A percentile compares a stretch with the other conserved stretches of the same genome.
These are phyloP conservation scores for Colletotrichum karsti DNA, from an alignment of 2,329 filamentous ascomycete species.

Conservation along the genomic window DNA sequence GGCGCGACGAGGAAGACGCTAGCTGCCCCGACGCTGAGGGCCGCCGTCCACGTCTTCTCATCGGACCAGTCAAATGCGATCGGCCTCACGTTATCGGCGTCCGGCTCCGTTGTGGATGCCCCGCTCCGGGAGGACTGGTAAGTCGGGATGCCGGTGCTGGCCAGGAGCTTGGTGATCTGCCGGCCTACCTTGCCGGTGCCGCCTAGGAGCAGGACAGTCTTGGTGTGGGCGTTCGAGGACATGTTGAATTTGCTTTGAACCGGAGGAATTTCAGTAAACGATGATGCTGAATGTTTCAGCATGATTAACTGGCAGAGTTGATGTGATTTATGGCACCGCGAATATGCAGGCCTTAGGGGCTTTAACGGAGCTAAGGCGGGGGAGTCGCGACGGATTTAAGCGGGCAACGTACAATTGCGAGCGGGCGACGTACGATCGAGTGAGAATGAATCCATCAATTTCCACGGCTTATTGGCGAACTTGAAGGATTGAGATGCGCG, in stretches of 20 bases:
- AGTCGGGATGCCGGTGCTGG: conserved; percentile 36
- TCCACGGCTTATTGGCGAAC: too few species aligned
- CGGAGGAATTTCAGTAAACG: background rate
- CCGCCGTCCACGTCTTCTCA: conserved; percentile 44
- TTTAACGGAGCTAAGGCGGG: background rate
- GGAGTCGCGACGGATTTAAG: conserved; percentile 2
- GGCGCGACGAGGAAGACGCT: conserved; percentile 51
- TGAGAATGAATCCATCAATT: background rate
- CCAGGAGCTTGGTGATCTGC: conserved; percentile 46
- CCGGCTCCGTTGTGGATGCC: conserved; percentile 32
- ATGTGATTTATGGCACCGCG: too few species aligned
- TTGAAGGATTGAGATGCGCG: too few species aligned
- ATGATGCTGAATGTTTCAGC: too few species aligned
- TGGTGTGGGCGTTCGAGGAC: background rate
- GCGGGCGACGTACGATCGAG: background rate
- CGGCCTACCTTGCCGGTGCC: conserved; percentile 54
- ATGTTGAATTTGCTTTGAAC: background rate
- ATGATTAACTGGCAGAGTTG: too few species aligned
- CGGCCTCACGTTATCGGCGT: conserved; percentile 25
- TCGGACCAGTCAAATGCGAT: conserved; percentile 56
- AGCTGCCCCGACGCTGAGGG: conserved; percentile 36
- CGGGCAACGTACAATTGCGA: background rate
- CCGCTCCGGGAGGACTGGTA: conserved; percentile 47
- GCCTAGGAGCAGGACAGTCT: conserved; percentile 48
- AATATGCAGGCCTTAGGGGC: background rate